Conservation (phyloP, 2,329 filamentous ascomycete genomes). For the Trichothecium roseum region DNA sequence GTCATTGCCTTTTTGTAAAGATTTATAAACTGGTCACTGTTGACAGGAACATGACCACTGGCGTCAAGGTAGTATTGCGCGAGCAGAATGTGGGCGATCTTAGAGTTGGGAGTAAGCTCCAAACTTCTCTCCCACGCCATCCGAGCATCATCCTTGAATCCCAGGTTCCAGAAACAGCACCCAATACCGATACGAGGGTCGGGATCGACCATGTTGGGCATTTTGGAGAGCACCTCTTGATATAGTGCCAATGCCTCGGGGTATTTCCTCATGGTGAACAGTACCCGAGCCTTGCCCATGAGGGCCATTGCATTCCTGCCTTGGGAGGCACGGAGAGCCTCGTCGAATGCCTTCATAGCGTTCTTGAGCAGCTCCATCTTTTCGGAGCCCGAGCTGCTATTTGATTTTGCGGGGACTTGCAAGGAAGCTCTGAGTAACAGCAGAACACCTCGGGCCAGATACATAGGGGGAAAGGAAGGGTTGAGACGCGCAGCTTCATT, state of each 20-base stretch:
- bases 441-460: slow-evolving; percentile 82
- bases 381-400: slow-evolving; percentile 59
- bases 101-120: slow-evolving; percentile 73
- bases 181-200: slow-evolving; percentile 95
- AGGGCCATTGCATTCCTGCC: slow-evolving; percentile 86
- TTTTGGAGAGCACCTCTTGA: slow-evolving; percentile 76
- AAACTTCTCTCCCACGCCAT: slow-evolving; percentile 80
- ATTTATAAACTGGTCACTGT: slow-evolving; percentile 72
- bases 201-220: slow-evolving; percentile 80
- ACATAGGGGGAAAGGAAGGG: slow-evolving; percentile 82
- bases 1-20: slow-evolving; percentile 92
- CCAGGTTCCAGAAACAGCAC: slow-evolving; percentile 93
- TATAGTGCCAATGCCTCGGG: slow-evolving; percentile 75
- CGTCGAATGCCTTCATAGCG: slow-evolving; percentile 88
- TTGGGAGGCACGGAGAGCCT: slow-evolving; percentile 75
- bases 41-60: slow-evolving; percentile 72
- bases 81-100: slow-evolving; percentile 81
- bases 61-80: slow-evolving; percentile 84
- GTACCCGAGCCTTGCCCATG: slow-evolving; percentile 77
- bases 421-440: slow-evolving; percentile 80
- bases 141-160: slow-evolving; percentile 87
- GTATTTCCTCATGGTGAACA: slow-evolving; percentile 80
- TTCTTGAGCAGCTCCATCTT: slow-evolving; percentile 70
- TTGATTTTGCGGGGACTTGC: slow-evolving; percentile 61
- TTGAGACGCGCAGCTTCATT: slow-evolving; percentile 96